These are phyloP conservation scores for Austroboletus novae-zelandiae DNA, from an alignment of 1,284 basidiomycete species.

Conservation along the genomic window DNA sequence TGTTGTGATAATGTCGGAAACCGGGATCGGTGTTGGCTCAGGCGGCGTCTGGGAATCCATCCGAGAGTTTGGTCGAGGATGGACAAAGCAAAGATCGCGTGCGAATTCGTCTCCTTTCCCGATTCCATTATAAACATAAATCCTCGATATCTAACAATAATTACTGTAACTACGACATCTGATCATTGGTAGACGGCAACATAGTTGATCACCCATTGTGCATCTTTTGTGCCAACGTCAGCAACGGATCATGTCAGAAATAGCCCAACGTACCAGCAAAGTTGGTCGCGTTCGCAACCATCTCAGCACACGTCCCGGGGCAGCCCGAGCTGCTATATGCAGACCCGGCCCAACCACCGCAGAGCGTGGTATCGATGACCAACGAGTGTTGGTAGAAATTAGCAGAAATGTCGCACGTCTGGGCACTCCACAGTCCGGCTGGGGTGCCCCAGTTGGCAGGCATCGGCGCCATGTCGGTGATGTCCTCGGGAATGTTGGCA, in stretches of 20 bases:
- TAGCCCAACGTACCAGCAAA: constrained; percentile 48
- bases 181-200: constrained; percentile 36
- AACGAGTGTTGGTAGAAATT: constrained; percentile 72
- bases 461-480: constrained; percentile 53
- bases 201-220: constrained; percentile 59
- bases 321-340: constrained; percentile 59
- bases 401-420: constrained; percentile 59
- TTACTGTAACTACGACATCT: neutral
- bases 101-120: constrained; percentile 19
- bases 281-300: constrained; percentile 63
- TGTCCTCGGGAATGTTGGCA: constrained; percentile 64
- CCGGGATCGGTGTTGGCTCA: constrained; percentile 41
- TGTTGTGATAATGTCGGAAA: constrained; percentile 45
- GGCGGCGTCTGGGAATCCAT: constrained; percentile 38
- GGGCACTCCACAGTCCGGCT: constrained; percentile 59
- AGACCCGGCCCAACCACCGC: constrained; percentile 59
- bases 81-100: constrained; percentile 25
- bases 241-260: neutral
- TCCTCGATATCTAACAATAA: neutral
- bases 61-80: constrained; percentile 21
- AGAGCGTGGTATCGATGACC: constrained; percentile 64
- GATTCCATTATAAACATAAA: neutral
- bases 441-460: constrained; percentile 70
- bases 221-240: constrained; percentile 36
- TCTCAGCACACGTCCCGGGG: constrained; percentile 65